Base-by-base conservation (phyloP, 371 early-diverging fungal species). In the Scutellospora calospora region DNA sequence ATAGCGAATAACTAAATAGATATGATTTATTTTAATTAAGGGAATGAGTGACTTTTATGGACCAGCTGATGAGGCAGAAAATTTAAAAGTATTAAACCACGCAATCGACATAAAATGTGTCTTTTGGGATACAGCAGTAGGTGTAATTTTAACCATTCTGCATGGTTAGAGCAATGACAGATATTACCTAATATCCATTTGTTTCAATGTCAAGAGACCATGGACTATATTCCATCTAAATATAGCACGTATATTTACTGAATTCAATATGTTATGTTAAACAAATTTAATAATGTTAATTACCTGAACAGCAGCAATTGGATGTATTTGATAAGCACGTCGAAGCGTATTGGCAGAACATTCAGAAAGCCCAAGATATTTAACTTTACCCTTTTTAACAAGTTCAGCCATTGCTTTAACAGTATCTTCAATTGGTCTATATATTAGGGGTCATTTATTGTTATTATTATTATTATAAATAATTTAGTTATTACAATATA, bases 301-400 rank as follows among this genome's bases (percentile, higher is more conserved):
- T 20, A 89, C 80, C 81, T 93, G 89, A 31, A 90, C 83, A 5
- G 91, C 91, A 20, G 90, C 76, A 52, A 93, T 92, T 29, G 91
- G 93, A 81, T 93, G 92, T 3, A 93, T 85, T 74, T 86, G 86
- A 83, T 90, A 84, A 29, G 93, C 94, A 4, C 89, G 87, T 20
- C 92, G 86, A 33, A 93, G 81, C 3, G 82, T 83, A 0, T 84
- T 86, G 0, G 91, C 90, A 29, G 81, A 81, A 82, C 89, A 90
- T 71, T 92, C 90, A 6, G 89, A 90, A 0, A 92, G 84, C 0
- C 93, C 94, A 38, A 93, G 62, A 80, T 87, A 90, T 20, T 85
- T 84, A 2, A 91, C 88, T 73, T 90, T 90, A 55, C 91, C 91
- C 79, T 90, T 86, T 75, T 88, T 87, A 35, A 91, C 92, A 12